A percentile compares a stretch with the other conserved stretches of the same genome.
Evolutionary conservation across 1,139 yeast genomes (phyloP).

Genomic region (Debaryomycetaceae sp.): DNA sequence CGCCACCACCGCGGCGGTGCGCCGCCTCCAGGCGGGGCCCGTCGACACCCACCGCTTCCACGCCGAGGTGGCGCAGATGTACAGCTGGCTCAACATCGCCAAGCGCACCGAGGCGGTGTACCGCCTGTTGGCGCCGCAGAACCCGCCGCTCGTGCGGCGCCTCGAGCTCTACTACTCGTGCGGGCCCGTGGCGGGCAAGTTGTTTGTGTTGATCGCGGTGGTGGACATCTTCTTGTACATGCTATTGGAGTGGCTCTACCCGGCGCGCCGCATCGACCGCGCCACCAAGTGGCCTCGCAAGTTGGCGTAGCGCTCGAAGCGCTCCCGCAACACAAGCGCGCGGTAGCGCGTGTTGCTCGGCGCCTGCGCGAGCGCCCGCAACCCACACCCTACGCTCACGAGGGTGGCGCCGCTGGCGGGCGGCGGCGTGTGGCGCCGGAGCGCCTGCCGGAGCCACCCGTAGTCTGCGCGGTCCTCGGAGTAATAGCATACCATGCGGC

Average conservation of each 20-base stretch:
- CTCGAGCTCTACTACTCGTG: constrained; percentile 64
- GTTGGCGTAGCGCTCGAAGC: too few relatives aligned
- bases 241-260: constrained; percentile 67
- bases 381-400: too few relatives aligned
- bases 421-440: constrained; percentile 1
- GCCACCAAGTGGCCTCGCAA: constrained; percentile 75
- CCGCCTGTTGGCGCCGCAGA: constrained; percentile 44
- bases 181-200: constrained; percentile 81
- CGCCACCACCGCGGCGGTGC: constrained; percentile 65
- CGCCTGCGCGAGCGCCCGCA: too few relatives aligned
- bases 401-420: too few relatives aligned
- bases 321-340: too few relatives aligned
- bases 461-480: constrained; percentile 3
- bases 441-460: constrained; percentile 1
- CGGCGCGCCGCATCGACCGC: constrained; percentile 60
- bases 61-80: constrained; percentile 72
- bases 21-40: constrained; percentile 47
- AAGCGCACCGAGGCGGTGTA: constrained; percentile 80
- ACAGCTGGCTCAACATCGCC: constrained; percentile 92
- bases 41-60: constrained; percentile 79
- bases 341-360: too few relatives aligned
- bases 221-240: constrained; percentile 68
- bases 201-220: constrained; percentile 72
- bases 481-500: constrained; percentile 17
- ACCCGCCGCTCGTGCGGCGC: constrained; percentile 45